phyloP scores from a whole-genome alignment of 2,329 filamentous ascomycete genomes.

The Penicillium sp. region DNA sequence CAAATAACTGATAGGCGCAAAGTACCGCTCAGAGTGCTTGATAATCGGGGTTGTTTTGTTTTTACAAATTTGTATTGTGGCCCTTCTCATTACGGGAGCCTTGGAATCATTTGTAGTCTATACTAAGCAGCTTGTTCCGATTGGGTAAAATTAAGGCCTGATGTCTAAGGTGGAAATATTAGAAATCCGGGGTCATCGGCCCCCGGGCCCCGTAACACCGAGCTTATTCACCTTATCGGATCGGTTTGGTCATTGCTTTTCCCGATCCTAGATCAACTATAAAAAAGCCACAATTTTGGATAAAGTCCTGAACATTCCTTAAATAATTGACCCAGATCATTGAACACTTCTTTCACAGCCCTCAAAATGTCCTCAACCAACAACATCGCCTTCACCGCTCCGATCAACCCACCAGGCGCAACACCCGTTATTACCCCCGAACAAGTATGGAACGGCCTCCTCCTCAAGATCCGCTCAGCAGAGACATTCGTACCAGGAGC shows the following conservation, averaged over 20 bases:
- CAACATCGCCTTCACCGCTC: slow-evolving; percentile 39
- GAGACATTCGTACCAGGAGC: slow-evolving; percentile 32
- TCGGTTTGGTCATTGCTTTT: slow-evolving; percentile 1
- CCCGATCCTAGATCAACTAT: background rate
- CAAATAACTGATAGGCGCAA: background rate
- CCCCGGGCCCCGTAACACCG: background rate
- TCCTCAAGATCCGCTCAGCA: slow-evolving; percentile 29
- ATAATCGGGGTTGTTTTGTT: too few species aligned
- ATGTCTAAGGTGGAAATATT: background rate
- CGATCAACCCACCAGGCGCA: slow-evolving; percentile 36
- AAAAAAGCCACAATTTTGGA: background rate
- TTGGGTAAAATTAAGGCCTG: background rate
- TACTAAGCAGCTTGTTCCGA: background rate
- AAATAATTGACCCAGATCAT: background rate
- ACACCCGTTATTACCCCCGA: slow-evolving; percentile 28
- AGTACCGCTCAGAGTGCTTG: background rate
- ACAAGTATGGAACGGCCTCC: slow-evolving; percentile 39
- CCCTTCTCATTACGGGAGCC: too few species aligned
- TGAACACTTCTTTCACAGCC: background rate
- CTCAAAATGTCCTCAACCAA: slow-evolving; percentile 25
- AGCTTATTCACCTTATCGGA: slow-evolving; percentile 4
- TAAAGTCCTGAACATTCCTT: background rate
- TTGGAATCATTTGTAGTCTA: background rate
- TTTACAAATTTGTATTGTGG: too few species aligned
- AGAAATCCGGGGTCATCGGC: background rate